Evolutionary conservation across 2,329 filamentous ascomycete species (phyloP).

Genomic region (Pseudogymnoascus pannorum): DNA sequence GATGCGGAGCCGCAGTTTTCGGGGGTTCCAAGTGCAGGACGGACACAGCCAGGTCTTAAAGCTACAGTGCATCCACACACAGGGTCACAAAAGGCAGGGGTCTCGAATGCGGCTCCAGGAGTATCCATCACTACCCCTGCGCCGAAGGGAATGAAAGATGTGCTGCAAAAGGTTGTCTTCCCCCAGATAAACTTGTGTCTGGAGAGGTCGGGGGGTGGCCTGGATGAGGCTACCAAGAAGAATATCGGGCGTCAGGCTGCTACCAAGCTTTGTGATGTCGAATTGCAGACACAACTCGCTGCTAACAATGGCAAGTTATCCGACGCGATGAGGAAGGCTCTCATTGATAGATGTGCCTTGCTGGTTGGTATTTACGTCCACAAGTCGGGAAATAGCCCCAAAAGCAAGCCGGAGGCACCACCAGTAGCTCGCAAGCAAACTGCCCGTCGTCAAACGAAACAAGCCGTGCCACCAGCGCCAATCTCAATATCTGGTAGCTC

Average conservation of each 20-base stretch:
- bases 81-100: background rate
- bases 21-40: background rate
- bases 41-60: background rate
- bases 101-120: background rate
- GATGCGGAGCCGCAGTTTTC: background rate
- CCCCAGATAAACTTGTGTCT: background rate
- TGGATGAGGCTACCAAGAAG: background rate
- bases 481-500: background rate
- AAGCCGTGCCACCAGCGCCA: background rate
- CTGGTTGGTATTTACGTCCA: background rate
- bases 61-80: too few relatives aligned
- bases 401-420: background rate
- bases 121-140: too few relatives aligned
- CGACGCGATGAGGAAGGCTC: background rate
- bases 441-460: background rate
- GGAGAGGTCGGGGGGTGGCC: background rate
- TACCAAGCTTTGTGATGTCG: background rate
- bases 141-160: background rate
- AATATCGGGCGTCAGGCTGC: background rate
- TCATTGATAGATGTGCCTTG: background rate
- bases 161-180: background rate
- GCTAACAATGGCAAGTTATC: background rate
- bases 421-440: background rate
- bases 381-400: background rate
- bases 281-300: background rate